Percentiles rank a stretch among this genome's conserved stretches.
These are phyloP conservation scores for Apophysomyces trapeziformis DNA, from an alignment of 371 early-diverging fungal genomes.

Conservation along the genomic window DNA sequence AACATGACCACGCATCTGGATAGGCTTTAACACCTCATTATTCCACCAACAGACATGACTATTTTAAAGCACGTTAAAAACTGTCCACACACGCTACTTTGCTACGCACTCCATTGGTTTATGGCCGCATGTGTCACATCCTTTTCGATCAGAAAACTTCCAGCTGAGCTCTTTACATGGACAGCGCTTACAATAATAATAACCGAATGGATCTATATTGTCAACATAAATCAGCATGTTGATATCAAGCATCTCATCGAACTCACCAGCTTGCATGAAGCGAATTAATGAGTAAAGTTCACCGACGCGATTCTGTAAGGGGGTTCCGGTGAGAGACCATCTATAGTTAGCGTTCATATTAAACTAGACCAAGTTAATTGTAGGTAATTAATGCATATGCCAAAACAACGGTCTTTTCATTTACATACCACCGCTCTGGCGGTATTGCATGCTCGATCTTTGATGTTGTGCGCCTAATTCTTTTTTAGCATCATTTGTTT, in stretches of 20 bases:
- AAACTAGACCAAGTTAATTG: slow-evolving; percentile 53
- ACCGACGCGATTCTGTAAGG: slow-evolving; percentile 97
- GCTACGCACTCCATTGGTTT: slow-evolving; percentile 65
- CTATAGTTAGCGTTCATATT: slow-evolving; percentile 72
- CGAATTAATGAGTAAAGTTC: slow-evolving; percentile 97
- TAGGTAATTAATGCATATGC: not conserved
- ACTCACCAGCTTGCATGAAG: slow-evolving; percentile 65
- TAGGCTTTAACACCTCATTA: slow-evolving; percentile 90
- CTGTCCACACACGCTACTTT: not conserved
- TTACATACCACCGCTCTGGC: slow-evolving; percentile 76
- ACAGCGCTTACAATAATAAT: slow-evolving; percentile 91
- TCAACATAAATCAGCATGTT: not conserved
- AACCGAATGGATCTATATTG: slow-evolving; percentile 66
- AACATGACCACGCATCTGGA: slow-evolving; percentile 76
- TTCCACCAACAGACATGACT: slow-evolving; percentile 98
- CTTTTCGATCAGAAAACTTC: slow-evolving; percentile 68
- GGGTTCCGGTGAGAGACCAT: slow-evolving; percentile 97
- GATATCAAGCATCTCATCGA: slow-evolving; percentile 5
- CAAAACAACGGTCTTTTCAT: not conserved
- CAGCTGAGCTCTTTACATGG: slow-evolving; percentile 82
- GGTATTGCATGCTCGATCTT: slow-evolving; percentile 91
- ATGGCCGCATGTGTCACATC: slow-evolving; percentile 83
- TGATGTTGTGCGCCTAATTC: slow-evolving; percentile 88
- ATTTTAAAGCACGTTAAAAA: not conserved
- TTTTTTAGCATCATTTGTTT: not conserved